These are phyloP conservation scores for Cyclotella distinguenda DNA, from an alignment of 108 stramenopile genomes.

Conservation along the genomic window DNA sequence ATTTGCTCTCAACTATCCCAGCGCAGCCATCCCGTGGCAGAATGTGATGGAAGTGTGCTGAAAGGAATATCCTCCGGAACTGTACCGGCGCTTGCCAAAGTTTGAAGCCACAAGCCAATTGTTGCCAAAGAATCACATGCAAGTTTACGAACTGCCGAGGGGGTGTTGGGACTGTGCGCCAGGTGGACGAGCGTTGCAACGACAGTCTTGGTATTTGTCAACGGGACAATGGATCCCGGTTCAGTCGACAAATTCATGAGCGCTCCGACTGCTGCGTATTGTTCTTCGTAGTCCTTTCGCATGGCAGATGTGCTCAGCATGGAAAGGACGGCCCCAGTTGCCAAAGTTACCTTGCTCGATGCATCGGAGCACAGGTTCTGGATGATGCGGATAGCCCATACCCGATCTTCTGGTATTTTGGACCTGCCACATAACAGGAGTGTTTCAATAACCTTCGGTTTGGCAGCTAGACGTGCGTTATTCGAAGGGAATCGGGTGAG, in stretches of 20 bases:
- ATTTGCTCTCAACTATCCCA: conserved; percentile 57
- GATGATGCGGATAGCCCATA: conserved; percentile 67
- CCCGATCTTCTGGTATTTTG: conserved; percentile 53
- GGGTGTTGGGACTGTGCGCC: conserved; percentile 65
- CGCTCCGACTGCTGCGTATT: conserved; percentile 69
- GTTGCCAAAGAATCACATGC: conserved; percentile 81
- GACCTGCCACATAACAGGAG: conserved; percentile 53
- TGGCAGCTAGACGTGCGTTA: conserved; percentile 48
- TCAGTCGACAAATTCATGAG: conserved; percentile 81
- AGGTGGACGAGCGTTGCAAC: conserved; percentile 78
- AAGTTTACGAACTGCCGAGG: conserved; percentile 53
- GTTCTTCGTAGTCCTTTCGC: conserved; percentile 62
- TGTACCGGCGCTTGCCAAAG: conserved; percentile 68
- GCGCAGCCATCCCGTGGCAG: conserved; percentile 72
- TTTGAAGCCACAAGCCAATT: conserved; percentile 83
- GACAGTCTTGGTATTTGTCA: conserved; percentile 81
- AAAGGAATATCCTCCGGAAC: conserved; percentile 59
- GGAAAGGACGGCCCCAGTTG: conserved; percentile 51
- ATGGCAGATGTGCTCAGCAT: conserved; percentile 64
- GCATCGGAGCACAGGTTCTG: conserved; percentile 80
- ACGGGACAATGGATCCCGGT: conserved; percentile 72
- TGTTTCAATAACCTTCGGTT: conserved; percentile 51
- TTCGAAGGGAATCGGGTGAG: conserved; percentile 77
- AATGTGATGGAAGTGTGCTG: conserved; percentile 69
- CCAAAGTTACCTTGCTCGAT: conserved; percentile 57